Evolutionary conservation across 179 eudicot species (phyloP).

Genomic region (Monotropa hypopitys): DNA sequence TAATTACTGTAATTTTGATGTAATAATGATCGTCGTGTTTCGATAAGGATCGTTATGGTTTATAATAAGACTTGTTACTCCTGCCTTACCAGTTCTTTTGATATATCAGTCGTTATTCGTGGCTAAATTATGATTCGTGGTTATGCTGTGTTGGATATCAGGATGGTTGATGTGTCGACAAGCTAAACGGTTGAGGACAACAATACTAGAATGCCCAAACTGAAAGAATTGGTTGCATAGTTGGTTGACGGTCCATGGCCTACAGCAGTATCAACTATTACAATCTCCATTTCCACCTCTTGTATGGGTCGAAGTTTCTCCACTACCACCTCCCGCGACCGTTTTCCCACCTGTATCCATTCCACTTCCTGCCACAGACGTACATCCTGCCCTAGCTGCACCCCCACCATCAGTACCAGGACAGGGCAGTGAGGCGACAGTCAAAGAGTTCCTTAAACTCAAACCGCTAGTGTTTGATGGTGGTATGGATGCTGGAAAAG

Average conservation of each 20-base stretch:
- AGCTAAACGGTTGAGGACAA: no score
- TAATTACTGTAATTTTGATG: no score
- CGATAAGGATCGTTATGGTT: no score
- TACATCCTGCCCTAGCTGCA: background rate
- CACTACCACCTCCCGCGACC: background rate
- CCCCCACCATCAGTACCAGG: no score
- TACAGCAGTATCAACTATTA: no score
- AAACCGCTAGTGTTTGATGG: background rate
- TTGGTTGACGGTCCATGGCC: background rate
- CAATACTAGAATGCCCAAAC: no score
- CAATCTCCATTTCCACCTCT: background rate
- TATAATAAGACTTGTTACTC: background rate
- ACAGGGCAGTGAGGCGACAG: background rate
- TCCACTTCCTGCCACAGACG: background rate
- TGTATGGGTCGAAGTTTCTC: background rate
- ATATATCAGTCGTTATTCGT: no score
- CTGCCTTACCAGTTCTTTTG: background rate
- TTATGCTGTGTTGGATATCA: no score
- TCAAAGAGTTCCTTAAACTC: no score
- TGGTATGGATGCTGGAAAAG: background rate
- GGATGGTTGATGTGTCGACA: no score
- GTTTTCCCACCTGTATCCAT: background rate
- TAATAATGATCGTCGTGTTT: no score
- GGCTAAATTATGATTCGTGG: no score
- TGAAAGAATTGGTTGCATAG: background rate